Percentiles rank a stretch among this genome's conserved stretches.
phyloP scores from a whole-genome alignment of 306 rosid species.

The Clitoria ternatea region DNA sequence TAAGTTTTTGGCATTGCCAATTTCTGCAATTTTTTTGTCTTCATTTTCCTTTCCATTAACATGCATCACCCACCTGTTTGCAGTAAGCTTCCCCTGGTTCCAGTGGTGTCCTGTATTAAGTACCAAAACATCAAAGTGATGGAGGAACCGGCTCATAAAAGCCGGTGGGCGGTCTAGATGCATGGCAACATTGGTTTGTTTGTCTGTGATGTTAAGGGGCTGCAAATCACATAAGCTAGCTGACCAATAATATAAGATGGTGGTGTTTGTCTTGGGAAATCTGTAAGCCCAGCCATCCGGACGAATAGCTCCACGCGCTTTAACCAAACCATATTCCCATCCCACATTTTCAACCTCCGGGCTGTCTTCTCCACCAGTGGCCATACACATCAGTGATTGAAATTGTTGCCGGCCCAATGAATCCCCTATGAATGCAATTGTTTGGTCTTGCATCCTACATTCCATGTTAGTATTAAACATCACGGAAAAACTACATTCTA shows the following conservation, averaged over 20 bases:
- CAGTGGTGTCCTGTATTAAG: slow-evolving; percentile 97
- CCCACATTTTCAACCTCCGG: slow-evolving; percentile 72
- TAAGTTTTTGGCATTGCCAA: slow-evolving; percentile 65
- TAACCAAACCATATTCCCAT: slow-evolving; percentile 66
- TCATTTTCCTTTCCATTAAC: slow-evolving; percentile 60
- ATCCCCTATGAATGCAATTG: slow-evolving; percentile 85
- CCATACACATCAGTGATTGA: slow-evolving; percentile 95
- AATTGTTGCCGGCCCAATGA: slow-evolving; percentile 92
- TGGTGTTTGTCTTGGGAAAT: slow-evolving; percentile 72
- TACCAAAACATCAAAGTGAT: slow-evolving; percentile 67
- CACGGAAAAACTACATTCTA: not conserved
- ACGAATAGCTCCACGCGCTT: slow-evolving; percentile 75
- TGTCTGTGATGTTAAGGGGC: slow-evolving; percentile 53
- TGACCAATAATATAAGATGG: slow-evolving; percentile 90
- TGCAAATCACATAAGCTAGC: slow-evolving; percentile 79
- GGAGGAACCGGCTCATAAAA: slow-evolving; percentile 62
- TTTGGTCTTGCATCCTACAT: slow-evolving; percentile 87
- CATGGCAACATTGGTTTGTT: slow-evolving; percentile 61
- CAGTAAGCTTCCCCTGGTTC: slow-evolving; percentile 79
- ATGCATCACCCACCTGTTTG: slow-evolving; percentile 80
- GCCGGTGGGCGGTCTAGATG: slow-evolving; percentile 92
- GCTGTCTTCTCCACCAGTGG: slow-evolving; percentile 65
- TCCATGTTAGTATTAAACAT: slow-evolving; percentile 33
- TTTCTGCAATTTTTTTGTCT: slow-evolving; percentile 48
- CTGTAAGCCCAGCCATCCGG: slow-evolving; percentile 97